Base-by-base conservation (phyloP, 1,139 yeast genomes). In the Debaryomycetaceae sp. region DNA sequence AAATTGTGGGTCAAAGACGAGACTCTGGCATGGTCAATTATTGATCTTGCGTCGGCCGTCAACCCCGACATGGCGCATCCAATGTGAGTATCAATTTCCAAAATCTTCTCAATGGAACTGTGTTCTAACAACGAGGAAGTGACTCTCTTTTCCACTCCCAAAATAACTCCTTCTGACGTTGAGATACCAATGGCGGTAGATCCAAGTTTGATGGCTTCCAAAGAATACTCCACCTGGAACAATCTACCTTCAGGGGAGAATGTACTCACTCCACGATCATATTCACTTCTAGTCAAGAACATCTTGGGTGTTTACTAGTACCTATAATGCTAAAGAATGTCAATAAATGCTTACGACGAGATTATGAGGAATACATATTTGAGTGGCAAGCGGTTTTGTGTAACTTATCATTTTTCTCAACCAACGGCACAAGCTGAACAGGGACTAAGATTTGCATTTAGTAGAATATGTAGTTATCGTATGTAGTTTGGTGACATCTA, bases 41-140 rank as follows among this genome's bases (percentile, higher is more conserved):
- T 90, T 31, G 97, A 87, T 60, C 99, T 79, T 17, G 99, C 99
- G 71, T 95, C 99, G 4, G 99, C 99, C 1, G 99, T 93, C 55
- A 95, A 77, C 6, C 99, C 99, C 53, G 95, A 85, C 97, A 95
- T 93, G 59, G 99, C 99, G 72, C 97, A 90, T 38, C 99, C 99
- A 48, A 95, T 84, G 65, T 95, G 99, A 45, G 75, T 75, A 62
- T 95, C 99, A 48, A 95, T 85, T 65, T 95, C 99, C 53, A 93
- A 89, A 55, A 93, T 91, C 70, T 95, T 95, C 65, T 95, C 99
- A 65, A 95, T 91, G 40, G 97, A 87, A 33, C 93, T 85, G 37
- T 93, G 85, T 65, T 95, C 99, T 48, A 95, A 78, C 51, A 95
- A 72, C 9, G 96, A 80, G 17, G 98, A 90, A 1, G 97, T 91